Evolutionary conservation across 1,139 yeast species (phyloP).

Genomic region (Chernovozyma aurita): DNA sequence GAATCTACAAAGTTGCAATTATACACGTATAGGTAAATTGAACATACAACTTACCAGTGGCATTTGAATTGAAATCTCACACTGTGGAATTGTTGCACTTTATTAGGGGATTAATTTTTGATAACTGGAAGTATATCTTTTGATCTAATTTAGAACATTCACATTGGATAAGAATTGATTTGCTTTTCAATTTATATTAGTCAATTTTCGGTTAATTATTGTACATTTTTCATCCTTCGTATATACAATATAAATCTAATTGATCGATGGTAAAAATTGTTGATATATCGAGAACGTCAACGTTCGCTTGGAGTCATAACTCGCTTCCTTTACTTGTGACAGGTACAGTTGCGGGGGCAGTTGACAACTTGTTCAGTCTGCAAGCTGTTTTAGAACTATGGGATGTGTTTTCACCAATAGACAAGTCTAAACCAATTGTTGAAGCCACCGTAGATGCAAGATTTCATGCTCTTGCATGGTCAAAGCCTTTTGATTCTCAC

Average conservation of each 20-base stretch:
- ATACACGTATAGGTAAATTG: background rate
- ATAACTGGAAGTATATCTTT: too few species aligned
- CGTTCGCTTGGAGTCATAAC: constrained; percentile 92
- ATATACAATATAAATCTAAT: too few species aligned
- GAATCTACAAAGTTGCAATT: background rate
- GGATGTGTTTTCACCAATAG: constrained; percentile 54
- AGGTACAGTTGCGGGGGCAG: constrained; percentile 93
- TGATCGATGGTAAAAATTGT: constrained; percentile 81
- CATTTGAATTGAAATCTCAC: background rate
- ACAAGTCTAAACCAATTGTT: constrained; percentile 44
- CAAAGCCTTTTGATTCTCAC: constrained; percentile 54
- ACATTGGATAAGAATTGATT: too few species aligned
- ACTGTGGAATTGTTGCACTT: background rate
- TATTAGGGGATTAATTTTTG: too few species aligned
- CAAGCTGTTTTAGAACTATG: constrained; percentile 74
- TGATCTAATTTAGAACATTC: too few species aligned
- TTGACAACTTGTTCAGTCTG: constrained; percentile 82
- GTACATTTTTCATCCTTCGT: too few species aligned
- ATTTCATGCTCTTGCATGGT: constrained; percentile 87
- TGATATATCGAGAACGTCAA: constrained; percentile 81
- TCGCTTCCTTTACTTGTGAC: constrained; percentile 73
- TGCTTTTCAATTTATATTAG: too few species aligned
- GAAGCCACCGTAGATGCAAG: constrained; percentile 51
- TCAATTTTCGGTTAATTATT: too few species aligned
- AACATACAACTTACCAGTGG: background rate